These are phyloP conservation scores for Herpetomonas samuelpessoai DNA, from an alignment of 208 protist species.

Conservation along the genomic window DNA sequence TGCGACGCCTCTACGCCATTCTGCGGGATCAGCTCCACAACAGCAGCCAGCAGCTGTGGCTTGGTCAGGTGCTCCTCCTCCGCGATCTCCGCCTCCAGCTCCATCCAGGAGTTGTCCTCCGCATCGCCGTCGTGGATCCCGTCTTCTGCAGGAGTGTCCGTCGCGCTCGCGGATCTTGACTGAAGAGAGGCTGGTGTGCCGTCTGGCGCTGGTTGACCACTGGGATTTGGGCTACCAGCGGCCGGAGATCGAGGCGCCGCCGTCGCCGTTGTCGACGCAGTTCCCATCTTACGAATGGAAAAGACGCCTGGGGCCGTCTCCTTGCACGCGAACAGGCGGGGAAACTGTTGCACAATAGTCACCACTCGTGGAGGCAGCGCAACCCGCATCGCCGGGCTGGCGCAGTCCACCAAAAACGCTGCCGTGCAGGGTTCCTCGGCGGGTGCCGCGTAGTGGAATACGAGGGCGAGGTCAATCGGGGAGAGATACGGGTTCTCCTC, in stretches of 20 bases:
- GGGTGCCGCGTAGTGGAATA: conserved; percentile 80
- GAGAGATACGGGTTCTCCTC: conserved; percentile 80
- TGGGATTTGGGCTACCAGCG: background rate
- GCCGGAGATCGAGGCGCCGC: background rate
- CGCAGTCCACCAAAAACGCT: conserved; percentile 56
- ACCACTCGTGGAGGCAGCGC: conserved; percentile 71
- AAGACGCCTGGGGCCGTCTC: conserved; percentile 78
- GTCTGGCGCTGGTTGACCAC: background rate
- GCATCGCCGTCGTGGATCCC: conserved; percentile 12
- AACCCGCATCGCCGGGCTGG: conserved; percentile 78
- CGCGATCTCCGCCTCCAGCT: conserved; percentile 31
- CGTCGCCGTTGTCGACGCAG: conserved; percentile 2
- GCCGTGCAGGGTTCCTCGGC: conserved; percentile 56
- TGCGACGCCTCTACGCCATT: conserved; percentile 58
- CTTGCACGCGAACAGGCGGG: conserved; percentile 65
- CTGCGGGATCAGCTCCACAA: conserved; percentile 51
- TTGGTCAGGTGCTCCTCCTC: conserved; percentile 34
- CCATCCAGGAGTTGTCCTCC: conserved; percentile 39
- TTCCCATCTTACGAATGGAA: conserved; percentile 50
- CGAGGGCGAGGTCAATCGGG: conserved; percentile 49
- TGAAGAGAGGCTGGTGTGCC: background rate
- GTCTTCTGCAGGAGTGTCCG: background rate
- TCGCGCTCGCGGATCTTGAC: background rate
- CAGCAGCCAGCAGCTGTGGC: conserved; percentile 34
- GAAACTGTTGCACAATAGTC: conserved; percentile 65